Percentiles rank a stretch among this genome's conserved stretches.
phyloP scores from a whole-genome alignment of 2,329 filamentous ascomycete species.

The Fusarium oligoseptatum region DNA sequence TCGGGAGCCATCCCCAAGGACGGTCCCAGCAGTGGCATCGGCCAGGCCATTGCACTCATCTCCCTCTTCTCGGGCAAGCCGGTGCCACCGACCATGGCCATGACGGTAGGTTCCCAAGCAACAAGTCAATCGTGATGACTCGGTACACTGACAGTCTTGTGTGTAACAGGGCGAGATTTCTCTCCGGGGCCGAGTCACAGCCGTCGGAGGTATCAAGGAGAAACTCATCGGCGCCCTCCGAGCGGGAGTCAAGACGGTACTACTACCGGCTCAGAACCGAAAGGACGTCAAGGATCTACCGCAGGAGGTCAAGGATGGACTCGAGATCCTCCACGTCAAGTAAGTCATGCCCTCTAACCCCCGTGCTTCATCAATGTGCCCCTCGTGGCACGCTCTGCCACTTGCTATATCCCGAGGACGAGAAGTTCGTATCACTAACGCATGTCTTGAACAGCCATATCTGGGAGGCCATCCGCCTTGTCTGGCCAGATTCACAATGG shows the following conservation, averaged over 20 bases:
- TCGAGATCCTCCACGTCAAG: constrained; percentile 92
- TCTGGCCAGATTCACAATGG: constrained; percentile 94
- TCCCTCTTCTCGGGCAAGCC: constrained; percentile 88
- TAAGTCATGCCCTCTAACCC: constrained; percentile 65
- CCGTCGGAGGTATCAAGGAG: constrained; percentile 98
- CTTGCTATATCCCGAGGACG: constrained; percentile 36
- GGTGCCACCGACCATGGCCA: constrained; percentile 92
- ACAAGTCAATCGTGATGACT: constrained; percentile 33
- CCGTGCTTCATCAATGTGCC: constrained; percentile 50
- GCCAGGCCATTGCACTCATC: constrained; percentile 93
- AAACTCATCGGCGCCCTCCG: constrained; percentile 95
- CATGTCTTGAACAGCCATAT: constrained; percentile 74
- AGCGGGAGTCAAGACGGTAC: constrained; percentile 93
- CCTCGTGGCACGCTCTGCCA: constrained; percentile 32
- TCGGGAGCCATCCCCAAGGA: constrained; percentile 97
- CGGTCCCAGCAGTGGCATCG: constrained; percentile 86
- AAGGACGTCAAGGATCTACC: constrained; percentile 95
- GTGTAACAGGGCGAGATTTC: constrained; percentile 74
- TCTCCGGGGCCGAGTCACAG: constrained; percentile 89
- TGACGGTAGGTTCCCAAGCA: constrained; percentile 75
- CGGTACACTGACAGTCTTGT: constrained; percentile 42
- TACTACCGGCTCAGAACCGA: constrained; percentile 87
- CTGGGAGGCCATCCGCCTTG: constrained; percentile 90
- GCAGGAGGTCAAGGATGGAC: constrained; percentile 85
- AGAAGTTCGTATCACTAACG: constrained; percentile 48